phyloP scores from a whole-genome alignment of 2,329 filamentous ascomycete species.

The Botryotinia globosa region DNA sequence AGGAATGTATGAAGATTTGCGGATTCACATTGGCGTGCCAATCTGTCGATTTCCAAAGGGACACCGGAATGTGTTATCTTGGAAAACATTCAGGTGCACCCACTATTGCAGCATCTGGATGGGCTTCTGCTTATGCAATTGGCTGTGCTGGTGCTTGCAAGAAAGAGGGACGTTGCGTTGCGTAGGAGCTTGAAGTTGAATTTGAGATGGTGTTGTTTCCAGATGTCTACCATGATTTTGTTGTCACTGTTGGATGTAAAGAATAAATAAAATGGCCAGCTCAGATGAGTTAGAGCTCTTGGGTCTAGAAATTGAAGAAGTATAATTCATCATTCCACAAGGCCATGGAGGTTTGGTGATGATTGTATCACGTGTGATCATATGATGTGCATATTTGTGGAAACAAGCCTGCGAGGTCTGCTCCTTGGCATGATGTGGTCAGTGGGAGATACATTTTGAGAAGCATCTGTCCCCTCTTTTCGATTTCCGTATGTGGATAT shows the following conservation, averaged over 20 bases:
- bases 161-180: slow-evolving; percentile 2
- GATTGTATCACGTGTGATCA: background rate
- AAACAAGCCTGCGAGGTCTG: background rate
- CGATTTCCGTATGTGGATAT: background rate
- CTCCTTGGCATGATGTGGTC: background rate
- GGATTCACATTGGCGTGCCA: background rate
- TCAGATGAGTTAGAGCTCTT: background rate
- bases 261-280: background rate
- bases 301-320: background rate
- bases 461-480: background rate
- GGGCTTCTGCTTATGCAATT: slow-evolving; percentile 17
- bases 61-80: background rate
- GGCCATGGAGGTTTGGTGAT: background rate
- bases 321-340: background rate
- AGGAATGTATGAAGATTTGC: slow-evolving; percentile 16
- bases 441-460: background rate
- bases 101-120: slow-evolving; percentile 4
- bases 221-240: background rate
- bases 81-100: slow-evolving; percentile 7
- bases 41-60: background rate
- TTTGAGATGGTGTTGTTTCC: background rate
- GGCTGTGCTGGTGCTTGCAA: slow-evolving; percentile 14
- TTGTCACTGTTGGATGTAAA: background rate
- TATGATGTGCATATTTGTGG: background rate
- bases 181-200: background rate